phyloP scores from a whole-genome alignment of 2,329 filamentous ascomycete genomes.

The Geosmithia flava region DNA sequence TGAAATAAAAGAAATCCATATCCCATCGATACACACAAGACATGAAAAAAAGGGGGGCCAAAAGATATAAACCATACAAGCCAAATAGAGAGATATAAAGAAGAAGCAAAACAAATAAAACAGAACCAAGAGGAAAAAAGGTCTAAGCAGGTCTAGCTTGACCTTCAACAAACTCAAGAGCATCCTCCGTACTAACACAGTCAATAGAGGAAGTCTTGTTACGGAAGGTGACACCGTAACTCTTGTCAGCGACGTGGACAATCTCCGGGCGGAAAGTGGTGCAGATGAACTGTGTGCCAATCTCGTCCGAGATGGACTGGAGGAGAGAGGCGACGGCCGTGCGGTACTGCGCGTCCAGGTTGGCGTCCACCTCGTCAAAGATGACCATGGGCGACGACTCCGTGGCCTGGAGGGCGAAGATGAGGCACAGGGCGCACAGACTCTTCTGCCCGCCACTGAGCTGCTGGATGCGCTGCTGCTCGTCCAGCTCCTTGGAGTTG shows the following conservation, averaged over 20 bases:
- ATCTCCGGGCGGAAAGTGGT: constrained; percentile 98
- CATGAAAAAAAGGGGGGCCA: too few species aligned
- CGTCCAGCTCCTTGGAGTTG: constrained; percentile 90
- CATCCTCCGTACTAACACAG: constrained; percentile 77
- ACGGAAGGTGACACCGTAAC: constrained; percentile 88
- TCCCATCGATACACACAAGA: too few species aligned
- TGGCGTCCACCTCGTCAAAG: constrained; percentile 98
- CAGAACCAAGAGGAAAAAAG: neutral
- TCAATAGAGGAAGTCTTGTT: constrained; percentile 94
- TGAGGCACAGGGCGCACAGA: constrained; percentile 90
- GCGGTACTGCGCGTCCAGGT: constrained; percentile 93
- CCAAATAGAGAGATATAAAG: neutral
- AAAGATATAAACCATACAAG: too few species aligned
- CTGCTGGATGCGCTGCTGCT: constrained; percentile 96
- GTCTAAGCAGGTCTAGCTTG: constrained; percentile 35
- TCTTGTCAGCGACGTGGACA: constrained; percentile 89
- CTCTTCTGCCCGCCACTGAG: constrained; percentile 96
- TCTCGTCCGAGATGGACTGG: constrained; percentile 59
- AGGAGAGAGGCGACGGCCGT: constrained; percentile 89
- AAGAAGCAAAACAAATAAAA: neutral
- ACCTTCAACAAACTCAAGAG: constrained; percentile 87
- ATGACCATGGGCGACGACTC: constrained; percentile 98
- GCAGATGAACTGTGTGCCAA: constrained; percentile 80
- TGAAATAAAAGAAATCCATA: too few species aligned
- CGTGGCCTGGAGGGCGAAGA: constrained; percentile 97